Evolutionary conservation across 192 early-diverging fungal species (phyloP).

Genomic region (Backusella parvicylindrica): DNA sequence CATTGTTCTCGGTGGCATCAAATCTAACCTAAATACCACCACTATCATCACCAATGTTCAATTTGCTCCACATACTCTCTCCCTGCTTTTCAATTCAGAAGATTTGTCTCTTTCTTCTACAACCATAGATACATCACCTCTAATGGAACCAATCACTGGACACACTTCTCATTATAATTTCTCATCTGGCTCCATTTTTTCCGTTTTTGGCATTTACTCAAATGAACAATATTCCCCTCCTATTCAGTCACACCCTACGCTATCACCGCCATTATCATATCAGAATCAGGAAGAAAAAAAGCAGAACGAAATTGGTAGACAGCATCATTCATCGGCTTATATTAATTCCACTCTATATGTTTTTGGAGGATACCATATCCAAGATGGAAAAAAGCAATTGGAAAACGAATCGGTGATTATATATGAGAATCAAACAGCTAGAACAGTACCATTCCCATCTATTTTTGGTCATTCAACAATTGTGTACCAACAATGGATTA

Average conservation of each 20-base stretch:
- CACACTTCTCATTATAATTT: background rate
- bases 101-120: background rate
- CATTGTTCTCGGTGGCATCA: background rate
- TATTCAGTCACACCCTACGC: background rate
- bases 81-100: background rate
- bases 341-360: background rate
- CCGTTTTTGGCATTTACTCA: background rate
- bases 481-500: background rate
- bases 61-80: background rate
- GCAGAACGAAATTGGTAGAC: background rate
- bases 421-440: background rate
- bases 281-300: background rate
- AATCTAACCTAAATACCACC: background rate
- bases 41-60: background rate
- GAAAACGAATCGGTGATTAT: background rate
- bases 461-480: background rate
- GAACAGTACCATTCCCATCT: background rate
- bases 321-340: background rate
- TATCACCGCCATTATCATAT: background rate
- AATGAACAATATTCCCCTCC: background rate
- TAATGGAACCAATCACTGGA: background rate
- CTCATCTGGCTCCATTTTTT: background rate
- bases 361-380: background rate
- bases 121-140: background rate
- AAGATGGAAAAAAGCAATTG: background rate